Conservation (phyloP, 2,329 filamentous ascomycete genomes). For the Ophiostoma ips region DNA sequence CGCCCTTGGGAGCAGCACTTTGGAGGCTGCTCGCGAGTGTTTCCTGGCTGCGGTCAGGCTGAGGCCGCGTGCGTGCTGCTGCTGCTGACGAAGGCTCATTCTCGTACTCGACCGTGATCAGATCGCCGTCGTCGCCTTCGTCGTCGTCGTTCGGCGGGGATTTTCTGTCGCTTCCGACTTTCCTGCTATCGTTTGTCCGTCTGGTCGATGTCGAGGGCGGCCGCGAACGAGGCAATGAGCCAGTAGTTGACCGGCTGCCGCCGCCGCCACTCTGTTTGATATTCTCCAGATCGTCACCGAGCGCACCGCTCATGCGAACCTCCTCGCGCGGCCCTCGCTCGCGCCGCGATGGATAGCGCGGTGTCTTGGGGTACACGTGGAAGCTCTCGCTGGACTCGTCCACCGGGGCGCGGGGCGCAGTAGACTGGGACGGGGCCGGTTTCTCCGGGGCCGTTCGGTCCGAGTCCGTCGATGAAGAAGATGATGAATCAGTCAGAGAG, state of each 20-base stretch:
- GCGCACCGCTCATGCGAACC: neutral
- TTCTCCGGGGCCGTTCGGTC: neutral
- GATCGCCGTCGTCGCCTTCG: neutral
- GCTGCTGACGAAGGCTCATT: neutral
- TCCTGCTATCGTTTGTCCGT: neutral
- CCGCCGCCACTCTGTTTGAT: no score
- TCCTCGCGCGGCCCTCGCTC: neutral
- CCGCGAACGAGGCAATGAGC: neutral
- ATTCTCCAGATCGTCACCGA: neutral
- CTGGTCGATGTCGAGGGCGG: neutral
- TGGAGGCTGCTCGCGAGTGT: neutral
- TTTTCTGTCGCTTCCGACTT: neutral
- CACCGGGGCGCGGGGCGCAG: neutral
- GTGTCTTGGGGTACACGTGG: slow-evolving; percentile 6
- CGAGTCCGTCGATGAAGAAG: neutral
- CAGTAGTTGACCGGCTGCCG: neutral
- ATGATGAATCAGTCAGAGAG: neutral
- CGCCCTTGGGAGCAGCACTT: neutral
- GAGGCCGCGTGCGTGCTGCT: neutral
- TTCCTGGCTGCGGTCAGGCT: neutral
- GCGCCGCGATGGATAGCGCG: neutral
- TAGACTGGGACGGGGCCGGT: neutral
- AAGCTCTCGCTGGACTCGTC: slow-evolving; percentile 1
- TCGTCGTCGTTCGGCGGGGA: neutral
- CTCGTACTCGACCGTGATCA: slow-evolving; percentile 1